A percentile compares a stretch with the other conserved stretches of the same genome.
Conservation (phyloP, 139 green algal genomes). For the Volvox africanus region DNA sequence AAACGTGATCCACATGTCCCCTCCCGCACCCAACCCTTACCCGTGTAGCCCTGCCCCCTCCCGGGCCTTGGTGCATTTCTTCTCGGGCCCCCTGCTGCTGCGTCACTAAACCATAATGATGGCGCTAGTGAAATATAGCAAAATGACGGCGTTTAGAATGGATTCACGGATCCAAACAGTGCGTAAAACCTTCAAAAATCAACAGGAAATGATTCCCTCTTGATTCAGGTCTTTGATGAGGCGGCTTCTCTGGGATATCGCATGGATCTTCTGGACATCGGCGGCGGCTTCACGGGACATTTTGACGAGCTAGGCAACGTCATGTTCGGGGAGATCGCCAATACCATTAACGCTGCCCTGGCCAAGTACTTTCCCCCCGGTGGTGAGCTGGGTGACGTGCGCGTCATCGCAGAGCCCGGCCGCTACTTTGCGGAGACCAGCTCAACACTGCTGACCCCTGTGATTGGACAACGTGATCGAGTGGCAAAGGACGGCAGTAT, state of each 20-base stretch:
- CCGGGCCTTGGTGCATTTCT: no score
- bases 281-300: conserved; percentile 67
- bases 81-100: no score
- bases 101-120: no score
- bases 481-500: conserved; percentile 11
- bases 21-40: neutral
- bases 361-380: conserved; percentile 84
- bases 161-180: no score
- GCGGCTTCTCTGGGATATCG: conserved; percentile 55
- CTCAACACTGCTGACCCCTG: conserved; percentile 76
- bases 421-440: conserved; percentile 95
- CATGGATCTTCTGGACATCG: conserved; percentile 73
- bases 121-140: no score
- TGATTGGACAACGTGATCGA: conserved; percentile 85
- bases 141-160: no score
- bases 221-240: conserved; percentile 53
- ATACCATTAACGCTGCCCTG: conserved; percentile 81
- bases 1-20: neutral
- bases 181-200: no score
- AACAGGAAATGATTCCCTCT: no score
- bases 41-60: neutral
- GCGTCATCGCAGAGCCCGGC: conserved; percentile 95
- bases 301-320: conserved; percentile 67
- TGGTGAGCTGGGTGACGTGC: conserved; percentile 54
- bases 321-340: conserved; percentile 64